Evolutionary conservation across 2,329 filamentous ascomycete species (phyloP).

Genomic region (Penicillium brasilianum): DNA sequence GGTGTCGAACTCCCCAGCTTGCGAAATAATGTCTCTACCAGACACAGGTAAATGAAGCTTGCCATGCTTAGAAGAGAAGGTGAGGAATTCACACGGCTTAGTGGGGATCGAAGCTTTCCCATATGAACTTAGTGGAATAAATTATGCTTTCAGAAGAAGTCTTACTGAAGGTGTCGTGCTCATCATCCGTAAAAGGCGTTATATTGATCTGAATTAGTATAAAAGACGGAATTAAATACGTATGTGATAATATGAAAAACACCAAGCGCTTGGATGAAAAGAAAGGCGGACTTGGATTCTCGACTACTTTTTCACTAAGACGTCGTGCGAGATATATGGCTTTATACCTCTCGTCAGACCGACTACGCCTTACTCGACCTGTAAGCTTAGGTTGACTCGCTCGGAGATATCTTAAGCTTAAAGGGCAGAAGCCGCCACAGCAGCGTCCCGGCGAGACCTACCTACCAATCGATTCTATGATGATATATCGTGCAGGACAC

Average conservation of each 20-base stretch:
- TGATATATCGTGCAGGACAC: not conserved
- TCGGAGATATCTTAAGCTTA: not conserved
- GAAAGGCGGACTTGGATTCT: constrained; percentile 1
- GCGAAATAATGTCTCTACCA: too few relatives aligned
- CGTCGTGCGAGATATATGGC: constrained; percentile 8
- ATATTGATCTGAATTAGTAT: constrained; percentile 5
- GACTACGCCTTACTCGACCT: constrained; percentile 13
- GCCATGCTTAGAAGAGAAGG: too few relatives aligned
- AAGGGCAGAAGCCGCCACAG: constrained; percentile 8
- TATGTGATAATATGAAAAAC: constrained; percentile 6
- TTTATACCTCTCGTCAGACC: constrained; percentile 18
- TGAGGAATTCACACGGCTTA: too few relatives aligned
- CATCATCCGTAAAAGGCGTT: constrained; percentile 6
- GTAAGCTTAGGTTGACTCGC: not conserved
- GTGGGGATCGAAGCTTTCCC: too few relatives aligned
- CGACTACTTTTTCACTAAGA: constrained; percentile 9
- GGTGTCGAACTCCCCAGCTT: too few relatives aligned
- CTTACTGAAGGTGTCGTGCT: constrained; percentile 4
- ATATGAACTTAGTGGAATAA: too few relatives aligned
- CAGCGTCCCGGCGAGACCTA: constrained; percentile 12
- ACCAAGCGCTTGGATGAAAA: constrained; percentile 5
- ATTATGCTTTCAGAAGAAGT: too few relatives aligned
- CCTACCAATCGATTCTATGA: constrained; percentile 13
- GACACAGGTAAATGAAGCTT: too few relatives aligned
- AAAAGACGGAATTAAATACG: constrained; percentile 8